phyloP scores from a whole-genome alignment of 2,329 filamentous ascomycete species.

The Talaromyces amestolkiae region DNA sequence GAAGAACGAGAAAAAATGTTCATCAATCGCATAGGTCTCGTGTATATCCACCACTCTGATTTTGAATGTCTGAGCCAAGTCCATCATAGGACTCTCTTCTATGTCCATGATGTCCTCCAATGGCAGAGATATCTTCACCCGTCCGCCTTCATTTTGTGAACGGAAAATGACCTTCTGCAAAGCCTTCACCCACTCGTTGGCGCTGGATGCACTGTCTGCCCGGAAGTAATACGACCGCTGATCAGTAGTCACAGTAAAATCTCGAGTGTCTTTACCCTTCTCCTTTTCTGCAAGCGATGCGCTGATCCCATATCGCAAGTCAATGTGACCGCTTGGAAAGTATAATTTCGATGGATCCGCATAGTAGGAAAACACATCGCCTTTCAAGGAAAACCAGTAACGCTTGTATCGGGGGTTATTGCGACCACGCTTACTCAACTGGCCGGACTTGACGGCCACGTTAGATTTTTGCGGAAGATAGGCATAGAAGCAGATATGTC shows the following conservation, averaged over 20 bases:
- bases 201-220: conserved; percentile 81
- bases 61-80: conserved; percentile 91
- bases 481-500: conserved; percentile 94
- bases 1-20: conserved; percentile 99
- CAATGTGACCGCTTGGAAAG: conserved; percentile 87
- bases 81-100: conserved; percentile 84
- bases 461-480: conserved; percentile 91
- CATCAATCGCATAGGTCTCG: conserved; percentile 91
- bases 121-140: conserved; percentile 90
- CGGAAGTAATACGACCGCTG: conserved; percentile 81
- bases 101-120: conserved; percentile 88
- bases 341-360: conserved; percentile 79
- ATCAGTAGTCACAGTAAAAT: conserved; percentile 79
- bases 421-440: conserved; percentile 82
- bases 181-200: conserved; percentile 94
- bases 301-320: conserved; percentile 86
- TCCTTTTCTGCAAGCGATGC: conserved; percentile 75
- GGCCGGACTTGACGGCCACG: conserved; percentile 77
- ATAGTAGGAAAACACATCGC: conserved; percentile 89
- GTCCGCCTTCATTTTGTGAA: conserved; percentile 93
- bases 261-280: conserved; percentile 65
- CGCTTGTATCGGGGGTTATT: conserved; percentile 83
- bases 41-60: conserved; percentile 89
- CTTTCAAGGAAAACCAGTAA: conserved; percentile 91
- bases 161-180: conserved; percentile 93